These are phyloP conservation scores for Fusarium avenaceum DNA, from an alignment of 2,329 filamentous ascomycete genomes.

Conservation along the genomic window DNA sequence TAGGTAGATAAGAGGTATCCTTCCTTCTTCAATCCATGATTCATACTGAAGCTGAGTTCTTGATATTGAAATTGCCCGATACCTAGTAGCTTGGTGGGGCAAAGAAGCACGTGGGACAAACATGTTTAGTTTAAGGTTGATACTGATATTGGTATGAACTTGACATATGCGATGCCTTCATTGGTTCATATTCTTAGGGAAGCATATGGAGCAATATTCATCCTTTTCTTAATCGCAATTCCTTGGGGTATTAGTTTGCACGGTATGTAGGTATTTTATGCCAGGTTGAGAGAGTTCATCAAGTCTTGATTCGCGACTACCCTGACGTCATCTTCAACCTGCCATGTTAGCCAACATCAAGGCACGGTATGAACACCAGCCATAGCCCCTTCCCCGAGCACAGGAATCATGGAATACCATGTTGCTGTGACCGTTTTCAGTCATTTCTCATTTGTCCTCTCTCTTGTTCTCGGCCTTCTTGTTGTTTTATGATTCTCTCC, in stretches of 20 bases:
- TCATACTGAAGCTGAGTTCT: too few relatives aligned
- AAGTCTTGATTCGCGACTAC: neutral
- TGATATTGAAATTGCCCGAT: too few relatives aligned
- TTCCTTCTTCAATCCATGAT: too few relatives aligned
- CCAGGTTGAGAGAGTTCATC: neutral
- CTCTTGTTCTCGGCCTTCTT: conserved; percentile 4
- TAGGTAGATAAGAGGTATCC: too few relatives aligned
- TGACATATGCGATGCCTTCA: too few relatives aligned
- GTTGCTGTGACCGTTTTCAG: neutral
- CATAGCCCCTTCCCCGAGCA: conserved; percentile 10
- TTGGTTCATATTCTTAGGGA: too few relatives aligned
- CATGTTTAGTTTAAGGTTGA: too few relatives aligned
- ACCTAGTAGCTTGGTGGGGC: neutral
- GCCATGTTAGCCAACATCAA: conserved; percentile 9
- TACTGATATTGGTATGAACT: too few relatives aligned
- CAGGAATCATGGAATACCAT: neutral
- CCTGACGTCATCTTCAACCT: conserved; percentile 27
- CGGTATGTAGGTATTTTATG: too few relatives aligned
- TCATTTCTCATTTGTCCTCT: neutral
- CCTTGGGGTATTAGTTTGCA: too few relatives aligned
- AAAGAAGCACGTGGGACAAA: neutral
- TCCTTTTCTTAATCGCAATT: neutral
- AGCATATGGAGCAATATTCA: too few relatives aligned
- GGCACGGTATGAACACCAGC: conserved; percentile 1
- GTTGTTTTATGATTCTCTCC: conserved; percentile 10